Conservation (phyloP, 2,329 filamentous ascomycete genomes). For the Fusarium sp. region DNA sequence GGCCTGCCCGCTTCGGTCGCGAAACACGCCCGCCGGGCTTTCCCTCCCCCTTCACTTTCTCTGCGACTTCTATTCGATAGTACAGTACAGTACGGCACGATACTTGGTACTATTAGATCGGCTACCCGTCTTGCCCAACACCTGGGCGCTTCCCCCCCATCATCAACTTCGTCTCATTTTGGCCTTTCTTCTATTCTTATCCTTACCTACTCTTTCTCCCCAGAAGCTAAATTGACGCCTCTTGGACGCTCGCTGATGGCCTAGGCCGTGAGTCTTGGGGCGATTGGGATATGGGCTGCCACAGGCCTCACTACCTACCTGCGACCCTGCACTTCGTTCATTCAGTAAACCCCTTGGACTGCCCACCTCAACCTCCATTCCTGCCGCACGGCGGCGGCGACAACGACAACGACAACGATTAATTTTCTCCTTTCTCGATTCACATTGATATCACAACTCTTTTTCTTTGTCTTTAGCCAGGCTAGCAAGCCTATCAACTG, state of each 20-base stretch:
- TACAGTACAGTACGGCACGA: constrained; percentile 4
- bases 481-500: constrained; percentile 32
- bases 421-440: constrained; percentile 1
- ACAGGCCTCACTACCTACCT: constrained; percentile 49
- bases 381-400: constrained; percentile 34
- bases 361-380: constrained; percentile 29
- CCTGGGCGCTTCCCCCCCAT: constrained; percentile 23
- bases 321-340: constrained; percentile 46
- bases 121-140: constrained; percentile 3
- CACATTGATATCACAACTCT: constrained; percentile 16
- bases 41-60: constrained; percentile 31
- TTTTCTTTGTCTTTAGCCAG: constrained; percentile 19
- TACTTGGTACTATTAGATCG: constrained; percentile 25
- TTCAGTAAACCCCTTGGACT: constrained; percentile 39
- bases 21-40: constrained; percentile 32
- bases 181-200: constrained; percentile 34
- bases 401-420: constrained; percentile 8
- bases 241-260: constrained; percentile 50
- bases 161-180: constrained; percentile 38
- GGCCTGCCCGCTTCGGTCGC: constrained; percentile 36
- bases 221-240: constrained; percentile 19
- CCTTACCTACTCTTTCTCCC: constrained; percentile 21
- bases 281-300: constrained; percentile 55
- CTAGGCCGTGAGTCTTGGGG: constrained; percentile 49
- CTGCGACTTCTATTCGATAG: constrained; percentile 23